A percentile compares a stretch with the other conserved stretches of the same genome.
Conservation (phyloP, 495 filamentous ascomycete genomes). For the Aspergillus nanangensis region DNA sequence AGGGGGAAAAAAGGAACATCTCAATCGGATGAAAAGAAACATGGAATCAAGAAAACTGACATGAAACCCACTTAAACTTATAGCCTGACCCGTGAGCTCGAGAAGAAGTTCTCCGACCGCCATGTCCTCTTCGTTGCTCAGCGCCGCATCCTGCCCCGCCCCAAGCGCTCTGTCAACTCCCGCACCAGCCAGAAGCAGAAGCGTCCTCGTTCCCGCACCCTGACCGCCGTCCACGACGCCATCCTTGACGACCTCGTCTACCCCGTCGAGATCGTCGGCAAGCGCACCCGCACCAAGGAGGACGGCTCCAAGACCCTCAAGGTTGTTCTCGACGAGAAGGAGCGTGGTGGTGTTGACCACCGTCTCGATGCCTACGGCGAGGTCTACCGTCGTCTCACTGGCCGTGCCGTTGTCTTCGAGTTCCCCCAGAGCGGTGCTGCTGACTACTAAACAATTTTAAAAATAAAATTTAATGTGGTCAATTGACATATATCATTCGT, state of each 20-base stretch:
- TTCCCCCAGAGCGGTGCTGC: slow-evolving; percentile 76
- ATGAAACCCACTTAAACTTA: not conserved
- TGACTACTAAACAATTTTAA: slow-evolving; percentile 66
- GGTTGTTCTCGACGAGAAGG: slow-evolving; percentile 99
- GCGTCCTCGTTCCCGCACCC: slow-evolving; percentile 93
- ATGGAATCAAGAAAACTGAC: not conserved
- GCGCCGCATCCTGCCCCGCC: slow-evolving; percentile 96
- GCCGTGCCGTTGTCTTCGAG: slow-evolving; percentile 92
- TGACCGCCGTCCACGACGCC: slow-evolving; percentile 95
- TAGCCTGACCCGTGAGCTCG: slow-evolving; percentile 98
- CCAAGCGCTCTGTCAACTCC: slow-evolving; percentile 91
- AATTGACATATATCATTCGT: too few relatives aligned
- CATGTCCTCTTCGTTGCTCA: slow-evolving; percentile 98
- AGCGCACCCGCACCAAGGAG: slow-evolving; percentile 93
- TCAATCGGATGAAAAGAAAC: not conserved
- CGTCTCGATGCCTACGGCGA: slow-evolving; percentile 97
- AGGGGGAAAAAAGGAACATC: not conserved
- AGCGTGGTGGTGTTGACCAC: slow-evolving; percentile 97
- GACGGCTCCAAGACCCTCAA: slow-evolving; percentile 96
- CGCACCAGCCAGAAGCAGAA: slow-evolving; percentile 95
- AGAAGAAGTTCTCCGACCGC: slow-evolving; percentile 99
- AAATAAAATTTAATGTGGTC: too few relatives aligned
- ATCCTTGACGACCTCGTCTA: slow-evolving; percentile 96
- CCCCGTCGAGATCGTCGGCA: slow-evolving; percentile 99
- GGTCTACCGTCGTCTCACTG: slow-evolving; percentile 94